phyloP scores from a whole-genome alignment of 148 eudicot genomes.

The Silene uniflora region DNA sequence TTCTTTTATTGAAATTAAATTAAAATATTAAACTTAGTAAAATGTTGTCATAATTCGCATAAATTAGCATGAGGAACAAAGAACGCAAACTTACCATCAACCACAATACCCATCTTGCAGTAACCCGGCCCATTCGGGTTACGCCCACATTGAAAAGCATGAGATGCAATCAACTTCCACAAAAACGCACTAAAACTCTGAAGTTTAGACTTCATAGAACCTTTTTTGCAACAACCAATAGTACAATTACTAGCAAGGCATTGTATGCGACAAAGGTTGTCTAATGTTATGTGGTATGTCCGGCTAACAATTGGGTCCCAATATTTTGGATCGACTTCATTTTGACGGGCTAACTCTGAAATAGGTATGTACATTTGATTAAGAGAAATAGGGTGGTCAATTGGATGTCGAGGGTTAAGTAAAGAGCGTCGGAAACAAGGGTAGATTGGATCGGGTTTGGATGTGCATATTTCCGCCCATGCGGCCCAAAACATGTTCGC shows the following conservation, averaged over 20 bases:
- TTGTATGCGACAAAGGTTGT: constrained; percentile 39
- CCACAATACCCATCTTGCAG: constrained; percentile 61
- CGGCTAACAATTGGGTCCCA: constrained; percentile 37
- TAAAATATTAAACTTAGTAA: too few species aligned
- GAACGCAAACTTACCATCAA: constrained; percentile 39
- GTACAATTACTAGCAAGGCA: constrained; percentile 18
- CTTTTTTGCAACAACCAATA: neutral
- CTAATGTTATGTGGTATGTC: constrained; percentile 41
- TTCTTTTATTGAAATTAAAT: too few species aligned
- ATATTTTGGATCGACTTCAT: neutral
- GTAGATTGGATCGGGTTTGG: constrained; percentile 20
- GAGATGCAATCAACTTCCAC: constrained; percentile 51
- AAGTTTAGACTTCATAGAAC: constrained; percentile 34
- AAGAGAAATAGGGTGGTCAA: constrained; percentile 14
- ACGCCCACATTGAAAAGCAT: constrained; percentile 20
- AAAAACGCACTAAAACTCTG: constrained; percentile 59
- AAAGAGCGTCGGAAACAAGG: constrained; percentile 55
- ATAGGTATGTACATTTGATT: constrained; percentile 41
- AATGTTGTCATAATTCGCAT: too few species aligned
- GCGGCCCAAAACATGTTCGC: constrained; percentile 70
- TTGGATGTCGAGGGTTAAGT: constrained; percentile 45
- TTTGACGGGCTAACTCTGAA: constrained; percentile 26
- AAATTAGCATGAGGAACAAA: neutral
- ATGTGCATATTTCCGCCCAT: constrained; percentile 57
- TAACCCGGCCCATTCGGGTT: constrained; percentile 9